These are phyloP conservation scores for Colletotrichum graminicola DNA, from an alignment of 2,329 filamentous ascomycete species.

Conservation along the genomic window DNA sequence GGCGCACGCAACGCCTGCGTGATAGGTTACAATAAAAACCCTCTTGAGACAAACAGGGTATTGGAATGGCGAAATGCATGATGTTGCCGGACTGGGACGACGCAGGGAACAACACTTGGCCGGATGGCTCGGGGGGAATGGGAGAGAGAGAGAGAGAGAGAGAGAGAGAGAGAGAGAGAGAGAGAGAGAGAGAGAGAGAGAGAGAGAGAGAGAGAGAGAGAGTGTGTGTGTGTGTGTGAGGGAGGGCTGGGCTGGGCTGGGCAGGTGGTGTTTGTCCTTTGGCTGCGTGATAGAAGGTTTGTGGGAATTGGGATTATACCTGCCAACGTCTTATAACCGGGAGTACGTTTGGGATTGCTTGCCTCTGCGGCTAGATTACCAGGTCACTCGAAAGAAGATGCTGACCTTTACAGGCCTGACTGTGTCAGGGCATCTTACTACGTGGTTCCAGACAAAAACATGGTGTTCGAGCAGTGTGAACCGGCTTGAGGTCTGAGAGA, in stretches of 20 bases:
- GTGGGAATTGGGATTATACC: slow-evolving; percentile 32
- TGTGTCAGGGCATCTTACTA: slow-evolving; percentile 13
- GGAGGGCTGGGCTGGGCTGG: slow-evolving; percentile 12
- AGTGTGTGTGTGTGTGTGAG: too few species aligned
- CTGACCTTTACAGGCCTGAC: slow-evolving; percentile 15
- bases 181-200: slow-evolving; percentile 26
- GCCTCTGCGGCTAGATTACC: slow-evolving; percentile 33
- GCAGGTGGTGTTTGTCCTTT: slow-evolving; percentile 20
- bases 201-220: slow-evolving; percentile 22
- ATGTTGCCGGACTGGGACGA: not conserved
- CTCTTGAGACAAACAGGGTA: not conserved
- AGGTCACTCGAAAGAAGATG: slow-evolving; percentile 27
- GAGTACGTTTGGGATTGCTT: slow-evolving; percentile 32
- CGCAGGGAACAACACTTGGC: slow-evolving; percentile 9
- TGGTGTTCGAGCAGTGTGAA: not conserved
- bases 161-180: slow-evolving; percentile 27
- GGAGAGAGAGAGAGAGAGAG: slow-evolving; percentile 22
- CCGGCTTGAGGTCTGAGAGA: not conserved
- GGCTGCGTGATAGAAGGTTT: slow-evolving; percentile 28
- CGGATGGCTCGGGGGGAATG: slow-evolving; percentile 11
- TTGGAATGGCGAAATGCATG: slow-evolving; percentile 2
- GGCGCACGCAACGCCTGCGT: not conserved
- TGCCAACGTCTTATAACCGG: slow-evolving; percentile 29
- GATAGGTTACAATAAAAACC: not conserved
- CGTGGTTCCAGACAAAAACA: not conserved